Evolutionary conservation across 176 grass and related monocot genomes (phyloP).

Genomic region (Phyllostachys edulis): DNA sequence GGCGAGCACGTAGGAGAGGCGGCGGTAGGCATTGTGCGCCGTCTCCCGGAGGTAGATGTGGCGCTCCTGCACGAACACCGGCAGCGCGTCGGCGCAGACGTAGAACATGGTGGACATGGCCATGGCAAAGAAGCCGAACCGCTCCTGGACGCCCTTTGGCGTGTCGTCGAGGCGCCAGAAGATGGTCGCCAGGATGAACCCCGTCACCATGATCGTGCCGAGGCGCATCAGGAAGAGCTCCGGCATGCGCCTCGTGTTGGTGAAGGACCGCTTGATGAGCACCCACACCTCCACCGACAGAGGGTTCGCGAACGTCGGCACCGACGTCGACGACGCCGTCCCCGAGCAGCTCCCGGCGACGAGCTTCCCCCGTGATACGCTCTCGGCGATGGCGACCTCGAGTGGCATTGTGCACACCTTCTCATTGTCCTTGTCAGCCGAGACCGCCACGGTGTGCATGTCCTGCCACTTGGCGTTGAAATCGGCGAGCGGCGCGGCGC

Average conservation of each 20-base stretch:
- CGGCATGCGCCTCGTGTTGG: constrained; percentile 38
- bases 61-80: constrained; percentile 87
- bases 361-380: constrained; percentile 46
- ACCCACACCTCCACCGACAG: constrained; percentile 53
- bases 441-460: background rate
- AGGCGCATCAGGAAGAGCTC: constrained; percentile 38
- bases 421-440: background rate
- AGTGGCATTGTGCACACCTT: background rate
- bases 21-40: constrained; percentile 81
- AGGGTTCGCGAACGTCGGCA: constrained; percentile 50
- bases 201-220: constrained; percentile 44
- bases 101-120: constrained; percentile 95
- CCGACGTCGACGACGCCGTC: background rate
- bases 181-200: constrained; percentile 56
- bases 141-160: constrained; percentile 73
- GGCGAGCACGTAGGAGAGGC: constrained; percentile 65
- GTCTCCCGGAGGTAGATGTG: constrained; percentile 91
- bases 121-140: constrained; percentile 85
- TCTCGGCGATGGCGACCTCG: constrained; percentile 35
- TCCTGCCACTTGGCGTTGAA: constrained; percentile 35
- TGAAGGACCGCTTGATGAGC: constrained; percentile 48
- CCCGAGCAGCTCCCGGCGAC: constrained; percentile 10
- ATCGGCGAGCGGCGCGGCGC: constrained; percentile 36
- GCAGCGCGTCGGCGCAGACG: constrained; percentile 84
- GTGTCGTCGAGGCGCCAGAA: constrained; percentile 65